These are phyloP conservation scores for Lactarius sp. DNA, from an alignment of 768 basidiomycete species.

Conservation along the genomic window DNA sequence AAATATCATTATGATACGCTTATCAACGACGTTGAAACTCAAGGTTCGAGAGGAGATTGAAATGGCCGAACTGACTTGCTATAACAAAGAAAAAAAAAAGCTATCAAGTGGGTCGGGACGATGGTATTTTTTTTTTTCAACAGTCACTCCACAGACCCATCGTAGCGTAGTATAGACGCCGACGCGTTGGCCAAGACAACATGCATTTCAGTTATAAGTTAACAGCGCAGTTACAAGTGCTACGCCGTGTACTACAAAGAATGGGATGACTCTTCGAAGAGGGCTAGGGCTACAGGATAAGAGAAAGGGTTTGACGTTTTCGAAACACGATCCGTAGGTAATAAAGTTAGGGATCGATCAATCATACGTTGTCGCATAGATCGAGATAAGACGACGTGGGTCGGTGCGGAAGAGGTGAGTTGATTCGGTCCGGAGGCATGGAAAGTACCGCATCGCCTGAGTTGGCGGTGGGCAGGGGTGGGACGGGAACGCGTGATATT, in stretches of 20 bases:
- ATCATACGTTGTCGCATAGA: slow-evolving; percentile 1
- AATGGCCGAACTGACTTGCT: background rate
- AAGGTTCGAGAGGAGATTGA: background rate
- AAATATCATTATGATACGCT: background rate
- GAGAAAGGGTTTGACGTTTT: background rate
- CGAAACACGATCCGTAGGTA: background rate
- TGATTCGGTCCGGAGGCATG: background rate
- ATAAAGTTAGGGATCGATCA: background rate
- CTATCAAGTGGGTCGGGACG: background rate
- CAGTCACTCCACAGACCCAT: background rate
- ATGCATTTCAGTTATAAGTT: slow-evolving; percentile 6
- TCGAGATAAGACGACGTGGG: background rate
- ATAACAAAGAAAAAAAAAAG: background rate
- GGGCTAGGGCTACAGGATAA: slow-evolving; percentile 8
- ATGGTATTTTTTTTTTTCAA: background rate
- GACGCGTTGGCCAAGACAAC: background rate
- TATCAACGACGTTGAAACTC: background rate
- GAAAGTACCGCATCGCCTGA: background rate
- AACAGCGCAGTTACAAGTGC: background rate
- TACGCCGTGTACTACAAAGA: background rate
- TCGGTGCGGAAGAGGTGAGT: slow-evolving; percentile 14
- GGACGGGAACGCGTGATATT: background rate
- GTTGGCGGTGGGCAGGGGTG: background rate
- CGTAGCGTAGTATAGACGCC: background rate
- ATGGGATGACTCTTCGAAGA: background rate